phyloP scores from a whole-genome alignment of 108 stramenopile species.

The Nannochloropsis salina region DNA sequence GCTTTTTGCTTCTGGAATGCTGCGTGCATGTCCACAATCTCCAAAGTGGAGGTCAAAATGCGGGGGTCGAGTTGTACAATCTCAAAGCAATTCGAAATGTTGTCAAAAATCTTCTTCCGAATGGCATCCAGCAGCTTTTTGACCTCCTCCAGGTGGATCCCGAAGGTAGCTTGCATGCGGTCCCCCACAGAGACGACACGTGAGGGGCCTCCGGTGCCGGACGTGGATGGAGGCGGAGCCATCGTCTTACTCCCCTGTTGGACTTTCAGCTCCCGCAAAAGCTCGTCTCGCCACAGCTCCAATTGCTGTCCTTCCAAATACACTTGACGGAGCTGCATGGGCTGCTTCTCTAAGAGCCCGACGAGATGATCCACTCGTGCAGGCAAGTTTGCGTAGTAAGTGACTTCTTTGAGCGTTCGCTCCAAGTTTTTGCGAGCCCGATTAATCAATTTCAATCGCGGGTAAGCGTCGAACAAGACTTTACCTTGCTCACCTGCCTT shows the following conservation, averaged over 20 bases:
- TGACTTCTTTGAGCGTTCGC: not conserved
- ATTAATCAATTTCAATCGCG: not conserved
- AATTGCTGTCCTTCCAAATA: not conserved
- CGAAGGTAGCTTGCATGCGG: constrained; percentile 9
- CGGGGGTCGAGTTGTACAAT: not conserved
- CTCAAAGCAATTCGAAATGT: constrained; percentile 12
- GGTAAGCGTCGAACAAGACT: not conserved
- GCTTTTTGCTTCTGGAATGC: not conserved
- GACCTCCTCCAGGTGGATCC: not conserved
- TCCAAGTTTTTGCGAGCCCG: constrained; percentile 10
- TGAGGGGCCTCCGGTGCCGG: not conserved
- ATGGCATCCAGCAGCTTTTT: constrained; percentile 17
- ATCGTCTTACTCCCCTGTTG: not conserved
- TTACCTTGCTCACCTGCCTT: constrained; percentile 1
- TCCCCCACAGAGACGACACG: not conserved
- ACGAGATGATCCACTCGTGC: not conserved
- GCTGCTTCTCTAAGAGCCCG: constrained; percentile 16
- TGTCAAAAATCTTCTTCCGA: constrained; percentile 9
- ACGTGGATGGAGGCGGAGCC: not conserved
- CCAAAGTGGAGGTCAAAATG: not conserved
- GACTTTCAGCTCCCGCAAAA: constrained; percentile 5
- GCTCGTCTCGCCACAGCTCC: constrained; percentile 14
- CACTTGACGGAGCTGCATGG: constrained; percentile 12
- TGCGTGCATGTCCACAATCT: not conserved
- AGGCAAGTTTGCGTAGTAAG: not conserved